A percentile compares a stretch with the other conserved stretches of the same genome.
Evolutionary conservation across 2,329 filamentous ascomycete species (phyloP).

Genomic region (Aureobasidium zeae): DNA sequence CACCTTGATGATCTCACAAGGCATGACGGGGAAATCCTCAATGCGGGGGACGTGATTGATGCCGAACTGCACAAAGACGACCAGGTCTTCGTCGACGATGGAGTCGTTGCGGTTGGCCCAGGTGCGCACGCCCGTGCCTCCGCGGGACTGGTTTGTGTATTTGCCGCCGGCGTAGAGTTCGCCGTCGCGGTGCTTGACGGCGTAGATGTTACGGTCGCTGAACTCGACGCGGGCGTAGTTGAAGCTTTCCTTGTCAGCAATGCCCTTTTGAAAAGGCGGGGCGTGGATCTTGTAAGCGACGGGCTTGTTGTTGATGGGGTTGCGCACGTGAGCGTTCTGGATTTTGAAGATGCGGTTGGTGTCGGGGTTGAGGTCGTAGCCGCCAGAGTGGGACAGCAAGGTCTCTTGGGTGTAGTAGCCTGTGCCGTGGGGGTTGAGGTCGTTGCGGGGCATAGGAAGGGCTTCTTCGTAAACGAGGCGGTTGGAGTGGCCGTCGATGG

Average conservation of each 20-base stretch:
- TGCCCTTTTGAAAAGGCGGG: conserved; percentile 42
- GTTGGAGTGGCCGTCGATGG: conserved; percentile 39
- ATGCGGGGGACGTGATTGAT: conserved; percentile 39
- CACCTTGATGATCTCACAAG: conserved; percentile 49
- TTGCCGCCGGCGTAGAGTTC: conserved; percentile 52
- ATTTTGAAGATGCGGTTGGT: conserved; percentile 43
- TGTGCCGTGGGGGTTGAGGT: conserved; percentile 48
- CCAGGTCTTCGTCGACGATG: conserved; percentile 48
- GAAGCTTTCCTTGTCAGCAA: conserved; percentile 44
- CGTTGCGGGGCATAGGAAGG: conserved; percentile 49
- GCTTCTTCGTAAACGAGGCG: conserved; percentile 44
- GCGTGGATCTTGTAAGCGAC: conserved; percentile 44
- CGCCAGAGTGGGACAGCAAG: conserved; percentile 39
- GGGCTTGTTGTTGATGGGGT: conserved; percentile 40
- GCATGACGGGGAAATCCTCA: conserved; percentile 38
- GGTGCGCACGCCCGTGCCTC: conserved; percentile 38
- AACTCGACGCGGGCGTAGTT: conserved; percentile 52
- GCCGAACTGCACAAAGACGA: conserved; percentile 49
- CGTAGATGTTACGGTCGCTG: conserved; percentile 50
- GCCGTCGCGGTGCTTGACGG: conserved; percentile 47
- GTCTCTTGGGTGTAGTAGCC: conserved; percentile 42
- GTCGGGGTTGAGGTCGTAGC: conserved; percentile 40
- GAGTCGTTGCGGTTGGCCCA: conserved; percentile 45
- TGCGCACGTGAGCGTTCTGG: conserved; percentile 36
- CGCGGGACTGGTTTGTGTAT: conserved; percentile 52